These are phyloP conservation scores for Durusdinium trenchii DNA, from an alignment of 73 alveolate species.

Conservation along the genomic window DNA sequence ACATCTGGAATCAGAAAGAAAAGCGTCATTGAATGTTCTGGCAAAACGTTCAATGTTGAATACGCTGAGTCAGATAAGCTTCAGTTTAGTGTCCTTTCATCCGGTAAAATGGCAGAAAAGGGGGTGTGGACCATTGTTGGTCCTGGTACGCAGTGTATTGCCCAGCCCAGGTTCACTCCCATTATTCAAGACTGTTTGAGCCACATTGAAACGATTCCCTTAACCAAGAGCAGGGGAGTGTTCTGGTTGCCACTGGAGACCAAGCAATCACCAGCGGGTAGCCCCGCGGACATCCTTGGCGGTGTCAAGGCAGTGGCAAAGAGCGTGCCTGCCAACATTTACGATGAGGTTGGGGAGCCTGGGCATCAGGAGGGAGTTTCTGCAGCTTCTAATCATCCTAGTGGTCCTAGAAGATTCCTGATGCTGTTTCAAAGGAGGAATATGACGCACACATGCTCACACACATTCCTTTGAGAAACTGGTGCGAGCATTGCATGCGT, in stretches of 20 bases:
- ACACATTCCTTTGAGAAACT: conserved; percentile 16
- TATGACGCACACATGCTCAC: conserved; percentile 31
- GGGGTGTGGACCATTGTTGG: conserved; percentile 47
- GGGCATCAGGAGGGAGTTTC: not conserved
- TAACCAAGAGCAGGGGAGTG: conserved; percentile 7
- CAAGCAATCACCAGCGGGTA: not conserved
- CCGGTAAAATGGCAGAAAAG: not conserved
- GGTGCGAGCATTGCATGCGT: conserved; percentile 42
- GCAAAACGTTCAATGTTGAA: not conserved
- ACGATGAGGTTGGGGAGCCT: not conserved
- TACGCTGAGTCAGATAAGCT: not conserved
- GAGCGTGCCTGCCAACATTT: conserved; percentile 41
- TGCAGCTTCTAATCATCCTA: not conserved
- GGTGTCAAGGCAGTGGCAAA: conserved; percentile 15
- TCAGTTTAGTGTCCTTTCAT: not conserved
- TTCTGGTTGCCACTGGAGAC: conserved; percentile 14
- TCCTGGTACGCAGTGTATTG: not conserved
- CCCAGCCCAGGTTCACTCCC: not conserved
- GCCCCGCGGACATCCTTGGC: conserved; percentile 34
- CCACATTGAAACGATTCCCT: not conserved
- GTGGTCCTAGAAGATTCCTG: conserved; percentile 32
- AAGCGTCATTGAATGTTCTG: not conserved
- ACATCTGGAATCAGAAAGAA: not conserved
- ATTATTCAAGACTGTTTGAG: not conserved
- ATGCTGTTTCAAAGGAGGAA: not conserved